phyloP scores from a whole-genome alignment of 2,329 filamentous ascomycete species.

The Malbranchea zuffiana region DNA sequence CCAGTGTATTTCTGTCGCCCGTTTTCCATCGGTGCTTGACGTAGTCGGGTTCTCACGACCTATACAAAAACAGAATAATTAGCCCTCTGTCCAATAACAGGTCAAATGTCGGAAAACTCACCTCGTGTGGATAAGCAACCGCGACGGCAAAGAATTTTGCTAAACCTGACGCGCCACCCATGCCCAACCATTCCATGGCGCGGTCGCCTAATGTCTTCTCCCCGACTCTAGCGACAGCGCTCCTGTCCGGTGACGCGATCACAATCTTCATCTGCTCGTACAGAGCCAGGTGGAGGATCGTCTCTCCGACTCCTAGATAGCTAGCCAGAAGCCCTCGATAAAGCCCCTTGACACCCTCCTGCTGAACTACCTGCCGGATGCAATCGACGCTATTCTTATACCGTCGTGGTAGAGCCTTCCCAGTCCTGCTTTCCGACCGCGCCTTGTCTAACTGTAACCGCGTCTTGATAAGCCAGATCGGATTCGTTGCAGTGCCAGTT shows the following conservation, averaged over 20 bases:
- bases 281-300: constrained; percentile 82
- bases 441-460: constrained; percentile 85
- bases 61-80: too few species aligned
- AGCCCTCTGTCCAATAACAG: background rate
- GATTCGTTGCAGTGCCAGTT: constrained; percentile 85
- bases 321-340: constrained; percentile 87
- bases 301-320: constrained; percentile 83
- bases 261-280: constrained; percentile 83
- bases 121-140: constrained; percentile 86
- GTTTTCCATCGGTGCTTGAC: constrained; percentile 71
- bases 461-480: constrained; percentile 95
- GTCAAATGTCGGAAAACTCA: too few species aligned
- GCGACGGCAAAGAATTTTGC: constrained; percentile 79
- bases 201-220: constrained; percentile 26
- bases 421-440: constrained; percentile 52
- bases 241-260: too few species aligned
- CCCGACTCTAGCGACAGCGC: too few species aligned
- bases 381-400: constrained; percentile 88
- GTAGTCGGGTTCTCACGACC: constrained; percentile 67
- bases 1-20: constrained; percentile 77
- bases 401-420: constrained; percentile 49
- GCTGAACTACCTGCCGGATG: constrained; percentile 64
- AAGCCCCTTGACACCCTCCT: constrained; percentile 70
- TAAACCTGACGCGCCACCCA: constrained; percentile 57
- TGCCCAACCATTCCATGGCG: constrained; percentile 53